These are phyloP conservation scores for Candida stauntonica DNA, from an alignment of 805 yeast species.

Conservation along the genomic window DNA sequence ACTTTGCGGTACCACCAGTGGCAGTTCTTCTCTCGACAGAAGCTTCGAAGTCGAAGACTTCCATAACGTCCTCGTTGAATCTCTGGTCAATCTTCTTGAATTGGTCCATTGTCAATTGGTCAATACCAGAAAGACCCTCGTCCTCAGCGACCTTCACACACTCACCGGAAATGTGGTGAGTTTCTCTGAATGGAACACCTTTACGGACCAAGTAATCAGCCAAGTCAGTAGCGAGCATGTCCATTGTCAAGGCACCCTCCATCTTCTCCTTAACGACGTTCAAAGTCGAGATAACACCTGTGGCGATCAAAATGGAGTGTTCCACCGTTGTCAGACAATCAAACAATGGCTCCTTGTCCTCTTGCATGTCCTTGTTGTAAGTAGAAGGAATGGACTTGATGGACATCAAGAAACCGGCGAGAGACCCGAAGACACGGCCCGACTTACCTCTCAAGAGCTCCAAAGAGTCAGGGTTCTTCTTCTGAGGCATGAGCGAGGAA, in stretches of 20 bases:
- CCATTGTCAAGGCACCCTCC: conserved; percentile 92
- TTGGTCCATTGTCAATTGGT: conserved; percentile 72
- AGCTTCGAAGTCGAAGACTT: conserved; percentile 86
- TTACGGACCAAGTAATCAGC: conserved; percentile 97
- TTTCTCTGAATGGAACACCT: conserved; percentile 98
- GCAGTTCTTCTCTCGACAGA: conserved; percentile 97
- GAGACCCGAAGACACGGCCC: conserved; percentile 93
- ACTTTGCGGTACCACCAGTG: conserved; percentile 93
- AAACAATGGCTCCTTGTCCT: conserved; percentile 97
- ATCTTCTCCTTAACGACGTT: conserved; percentile 66
- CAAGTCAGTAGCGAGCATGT: conserved; percentile 97
- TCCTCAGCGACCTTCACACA: conserved; percentile 92
- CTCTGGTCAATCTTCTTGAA: conserved; percentile 75
- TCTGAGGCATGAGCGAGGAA: conserved; percentile 97
- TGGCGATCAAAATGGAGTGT: conserved; percentile 90
- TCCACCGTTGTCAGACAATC: conserved; percentile 88
- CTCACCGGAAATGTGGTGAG: conserved; percentile 98
- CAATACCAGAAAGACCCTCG: conserved; percentile 73
- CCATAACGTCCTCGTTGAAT: conserved; percentile 74
- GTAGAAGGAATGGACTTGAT: conserved; percentile 97
- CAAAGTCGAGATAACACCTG: conserved; percentile 93
- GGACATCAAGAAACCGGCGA: conserved; percentile 95
- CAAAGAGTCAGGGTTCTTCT: conserved; percentile 95
- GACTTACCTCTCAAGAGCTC: conserved; percentile 95
- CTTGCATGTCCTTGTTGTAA: conserved; percentile 97